Conservation (phyloP, 2,329 filamentous ascomycete genomes). For the Hypoxylon rubiginosum region DNA sequence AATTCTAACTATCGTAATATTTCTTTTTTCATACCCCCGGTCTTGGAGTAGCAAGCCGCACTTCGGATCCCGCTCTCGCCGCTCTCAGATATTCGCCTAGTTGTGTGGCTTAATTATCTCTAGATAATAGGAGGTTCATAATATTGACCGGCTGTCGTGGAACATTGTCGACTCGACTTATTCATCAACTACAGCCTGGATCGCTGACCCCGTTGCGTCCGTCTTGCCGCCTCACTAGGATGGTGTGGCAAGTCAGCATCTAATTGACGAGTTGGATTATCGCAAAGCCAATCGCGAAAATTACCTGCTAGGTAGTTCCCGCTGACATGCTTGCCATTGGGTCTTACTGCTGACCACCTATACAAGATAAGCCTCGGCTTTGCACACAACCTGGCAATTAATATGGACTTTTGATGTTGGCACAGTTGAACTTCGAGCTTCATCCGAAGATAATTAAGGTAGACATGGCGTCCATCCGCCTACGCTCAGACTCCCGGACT, state of each 20-base stretch:
- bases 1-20: conserved; percentile 28
- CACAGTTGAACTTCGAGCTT: conserved; percentile 43
- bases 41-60: conserved; percentile 15
- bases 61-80: conserved; percentile 8
- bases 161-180: conserved; percentile 11
- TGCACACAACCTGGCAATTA: conserved; percentile 27
- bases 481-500: conserved; percentile 46
- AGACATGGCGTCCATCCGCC: conserved; percentile 53
- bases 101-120: conserved; percentile 16
- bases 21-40: conserved; percentile 13
- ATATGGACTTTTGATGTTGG: conserved; percentile 44
- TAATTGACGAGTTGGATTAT: conserved; percentile 38
- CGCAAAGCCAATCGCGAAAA: conserved; percentile 22
- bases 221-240: conserved; percentile 22
- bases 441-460: conserved; percentile 40
- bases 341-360: conserved; percentile 36
- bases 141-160: conserved; percentile 26
- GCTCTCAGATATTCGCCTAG: conserved; percentile 13
- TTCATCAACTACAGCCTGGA: conserved; percentile 23
- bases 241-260: conserved; percentile 40
- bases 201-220: conserved; percentile 24
- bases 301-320: conserved; percentile 38
- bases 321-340: conserved; percentile 21
- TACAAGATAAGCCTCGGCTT: conserved; percentile 23
- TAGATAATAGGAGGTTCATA: conserved; percentile 26